Evolutionary conservation across 2,329 filamentous ascomycete genomes (phyloP).

Genomic region (Celoporthe dispersa): DNA sequence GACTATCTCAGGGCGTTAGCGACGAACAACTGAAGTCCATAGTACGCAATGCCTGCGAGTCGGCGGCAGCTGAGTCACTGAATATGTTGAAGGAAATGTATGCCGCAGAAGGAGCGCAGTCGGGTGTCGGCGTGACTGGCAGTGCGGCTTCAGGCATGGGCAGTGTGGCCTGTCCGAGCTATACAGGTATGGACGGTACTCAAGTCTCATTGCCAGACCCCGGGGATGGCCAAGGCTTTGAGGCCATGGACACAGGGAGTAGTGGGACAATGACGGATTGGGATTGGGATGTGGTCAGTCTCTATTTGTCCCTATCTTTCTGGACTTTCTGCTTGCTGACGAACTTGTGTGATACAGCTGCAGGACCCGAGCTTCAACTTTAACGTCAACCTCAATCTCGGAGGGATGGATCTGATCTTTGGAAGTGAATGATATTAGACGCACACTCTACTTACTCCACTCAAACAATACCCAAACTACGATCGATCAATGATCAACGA

Average conservation of each 20-base stretch:
- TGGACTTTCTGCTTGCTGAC: not conserved
- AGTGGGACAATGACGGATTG: constrained; percentile 25
- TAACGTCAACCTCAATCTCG: constrained; percentile 31
- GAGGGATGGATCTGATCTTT: constrained; percentile 29
- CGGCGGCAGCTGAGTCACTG: constrained; percentile 42
- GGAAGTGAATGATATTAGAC: constrained; percentile 11
- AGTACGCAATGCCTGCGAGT: constrained; percentile 41
- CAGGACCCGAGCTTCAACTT: constrained; percentile 33
- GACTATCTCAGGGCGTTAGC: constrained; percentile 41
- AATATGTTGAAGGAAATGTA: constrained; percentile 40
- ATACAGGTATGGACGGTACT: not conserved
- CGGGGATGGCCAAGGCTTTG: not conserved
- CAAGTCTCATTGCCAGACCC: not conserved
- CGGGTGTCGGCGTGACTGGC: not conserved
- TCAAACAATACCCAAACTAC: not conserved
- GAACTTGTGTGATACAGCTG: constrained; percentile 27
- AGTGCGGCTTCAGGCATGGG: not conserved
- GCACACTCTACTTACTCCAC: not conserved
- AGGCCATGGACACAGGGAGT: constrained; percentile 6
- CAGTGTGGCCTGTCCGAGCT: not conserved
- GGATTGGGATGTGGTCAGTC: constrained; percentile 35
- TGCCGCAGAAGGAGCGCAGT: constrained; percentile 30
- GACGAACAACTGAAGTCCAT: constrained; percentile 40
- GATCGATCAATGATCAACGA: not conserved
- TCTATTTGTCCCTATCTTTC: not conserved